Evolutionary conservation across 768 basidiomycete species (phyloP), one percentile per base, ranked within the genome.

Genomic region (Suillus cothurnatus): DNA sequence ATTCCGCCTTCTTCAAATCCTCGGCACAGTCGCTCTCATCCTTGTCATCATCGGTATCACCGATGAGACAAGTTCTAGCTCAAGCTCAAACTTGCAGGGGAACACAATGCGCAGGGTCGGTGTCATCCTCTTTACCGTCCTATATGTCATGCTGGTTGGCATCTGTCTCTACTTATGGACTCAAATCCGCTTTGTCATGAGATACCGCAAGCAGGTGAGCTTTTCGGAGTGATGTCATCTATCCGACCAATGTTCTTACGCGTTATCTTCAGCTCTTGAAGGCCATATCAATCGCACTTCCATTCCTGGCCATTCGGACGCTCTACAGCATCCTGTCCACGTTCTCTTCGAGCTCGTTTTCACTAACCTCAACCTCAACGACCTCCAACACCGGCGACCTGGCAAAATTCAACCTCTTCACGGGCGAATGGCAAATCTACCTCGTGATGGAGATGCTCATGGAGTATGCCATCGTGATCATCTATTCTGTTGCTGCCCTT

Each of bases 211-310:
- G 59, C 69, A 68, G 66, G 75, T 72, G 70, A 64, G 87, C 83
- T 72, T 66, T 39, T 15, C 19, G 36, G n/a, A 17, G 45, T 23
- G 23, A 3, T 43, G 49, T 41, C 14, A 43, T 49, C 9, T 66
- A 49, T 57, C 39, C n/a, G 41, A 61, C 60, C 62, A 43, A 63
- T n/a, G 34, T 63, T 23, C 43, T 65, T 66, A 32, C 70, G 26
- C 49, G 52, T 36, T 55, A 28, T 49, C 32, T 64, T 57, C 62
- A 91, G 90, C 79, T 92, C 15, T 81, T 91, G 49, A 67, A 70
- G 38, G 88, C 86, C 34, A 75, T 89, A 49, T 78, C 85, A 23
- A 34, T 76, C 56, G 86, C 86, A 11, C 76, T 91, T 17, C 88
- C 88, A 5, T 85, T 89, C 75, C 79, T 91, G 39, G 85, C 83